Conservation (phyloP, 2,329 filamentous ascomycete genomes). For the Seiridium cupressi region DNA sequence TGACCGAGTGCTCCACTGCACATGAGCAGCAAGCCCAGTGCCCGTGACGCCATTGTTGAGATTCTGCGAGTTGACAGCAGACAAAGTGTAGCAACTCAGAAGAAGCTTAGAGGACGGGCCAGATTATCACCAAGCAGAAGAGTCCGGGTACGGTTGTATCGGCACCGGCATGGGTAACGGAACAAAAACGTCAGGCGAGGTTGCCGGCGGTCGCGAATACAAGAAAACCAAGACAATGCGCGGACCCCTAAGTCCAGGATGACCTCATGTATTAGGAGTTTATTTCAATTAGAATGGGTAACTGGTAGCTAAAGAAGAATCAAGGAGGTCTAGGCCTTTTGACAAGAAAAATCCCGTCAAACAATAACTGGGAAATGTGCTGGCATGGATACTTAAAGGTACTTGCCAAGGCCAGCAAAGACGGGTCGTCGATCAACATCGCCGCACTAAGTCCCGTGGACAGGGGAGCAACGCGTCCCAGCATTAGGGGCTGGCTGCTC, state of each 20-base stretch:
- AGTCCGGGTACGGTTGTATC: background rate
- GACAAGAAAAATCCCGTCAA: background rate
- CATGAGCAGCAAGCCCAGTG: slow-evolving; percentile 21
- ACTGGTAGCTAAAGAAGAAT: background rate
- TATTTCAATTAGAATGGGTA: background rate
- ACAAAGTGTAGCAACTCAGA: background rate
- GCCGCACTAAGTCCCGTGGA: background rate
- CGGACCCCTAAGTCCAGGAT: background rate
- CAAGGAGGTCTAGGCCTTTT: slow-evolving; percentile 1
- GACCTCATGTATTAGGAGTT: background rate
- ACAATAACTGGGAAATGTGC: background rate
- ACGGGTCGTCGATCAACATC: background rate
- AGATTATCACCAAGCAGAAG: background rate
- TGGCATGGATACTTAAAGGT: background rate
- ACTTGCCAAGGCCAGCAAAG: background rate
- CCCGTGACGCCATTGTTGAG: slow-evolving; percentile 16
- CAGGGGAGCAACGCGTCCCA: background rate
- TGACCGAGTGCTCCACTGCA: slow-evolving; percentile 21
- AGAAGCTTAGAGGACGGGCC: background rate
- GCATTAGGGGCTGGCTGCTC: background rate
- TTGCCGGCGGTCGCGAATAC: slow-evolving; percentile 17
- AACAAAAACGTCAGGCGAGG: background rate
- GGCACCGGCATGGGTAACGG: too few relatives aligned
- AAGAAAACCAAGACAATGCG: background rate
- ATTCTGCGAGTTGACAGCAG: background rate